Base-by-base conservation (phyloP, 2,329 filamentous ascomycete species). In the Chaetomiaceae sp. region DNA sequence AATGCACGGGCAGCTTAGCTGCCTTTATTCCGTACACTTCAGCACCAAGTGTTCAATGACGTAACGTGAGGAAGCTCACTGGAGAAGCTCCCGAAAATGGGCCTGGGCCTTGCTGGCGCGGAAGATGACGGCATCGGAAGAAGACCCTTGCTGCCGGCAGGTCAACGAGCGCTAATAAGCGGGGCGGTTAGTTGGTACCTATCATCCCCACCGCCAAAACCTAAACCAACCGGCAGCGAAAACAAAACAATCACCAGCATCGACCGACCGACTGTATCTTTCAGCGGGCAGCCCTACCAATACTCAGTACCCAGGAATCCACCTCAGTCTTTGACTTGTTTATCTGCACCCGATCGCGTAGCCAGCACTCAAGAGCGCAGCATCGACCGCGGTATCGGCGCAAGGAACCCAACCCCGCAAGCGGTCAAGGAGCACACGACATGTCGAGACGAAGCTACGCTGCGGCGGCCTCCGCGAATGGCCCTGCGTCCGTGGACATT, bases 381-480 rank as follows among this genome's bases (percentile, higher is more conserved):
- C 7, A 26, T 15, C 8, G 26, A 20, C 17, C 11, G 6, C 15
- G 27, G 18, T n/a, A 38, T 14, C 26, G 26, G 14, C 4, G n/a
- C 35, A 6, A 26, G 10, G 10, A 17, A n/a, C 18, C 8, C 32
- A 9, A 30, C 20, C 7, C 17, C n/a, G 15, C 27, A 9, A 35
- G 36, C 45, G 18, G 42, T 37, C 22, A 38, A 36, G n/a, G 10
- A 29, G 34, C 26, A 33, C 35, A 27, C 45, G 65, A 35, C 60
- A 86, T 86, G 82, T 84, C 81, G 52, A 82, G 79, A 71, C 71
- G 82, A 71, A 74, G 68, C 50, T 70, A 70, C 62, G 65, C 62
- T 51, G 68, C 62, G 50, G 68, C 65, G 53, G 70, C 69, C 46
- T 63, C 71, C 46, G 63, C 71, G 51, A 74, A 73, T 61, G 74